These are phyloP conservation scores for Clavaria fumosa DNA, from an alignment of 768 basidiomycete species.

Conservation along the genomic window DNA sequence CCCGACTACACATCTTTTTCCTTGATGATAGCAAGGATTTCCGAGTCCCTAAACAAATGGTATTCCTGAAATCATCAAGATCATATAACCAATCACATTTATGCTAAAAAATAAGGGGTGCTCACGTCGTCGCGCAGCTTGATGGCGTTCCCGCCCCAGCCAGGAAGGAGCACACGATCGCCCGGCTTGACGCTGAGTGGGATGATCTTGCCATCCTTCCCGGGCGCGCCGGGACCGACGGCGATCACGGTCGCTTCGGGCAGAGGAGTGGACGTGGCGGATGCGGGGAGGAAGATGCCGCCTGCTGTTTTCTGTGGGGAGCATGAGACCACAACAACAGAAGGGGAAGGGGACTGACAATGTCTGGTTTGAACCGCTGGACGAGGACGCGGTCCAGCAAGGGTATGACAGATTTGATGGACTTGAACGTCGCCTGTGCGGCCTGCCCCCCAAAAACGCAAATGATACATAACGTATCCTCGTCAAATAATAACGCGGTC, in stretches of 20 bases:
- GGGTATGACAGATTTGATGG: slow-evolving; percentile 80
- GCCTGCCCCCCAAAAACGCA: slow-evolving; percentile 45
- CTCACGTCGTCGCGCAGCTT: slow-evolving; percentile 94
- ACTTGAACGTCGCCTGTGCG: slow-evolving; percentile 87
- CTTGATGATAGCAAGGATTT: slow-evolving; percentile 92
- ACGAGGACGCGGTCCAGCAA: slow-evolving; percentile 94
- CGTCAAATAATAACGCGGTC: too few species aligned
- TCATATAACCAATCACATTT: slow-evolving; percentile 5
- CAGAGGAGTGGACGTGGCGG: slow-evolving; percentile 70
- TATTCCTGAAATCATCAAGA: slow-evolving; percentile 51
- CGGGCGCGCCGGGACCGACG: slow-evolving; percentile 84
- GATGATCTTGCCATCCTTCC: slow-evolving; percentile 66
- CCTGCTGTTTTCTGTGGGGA: slow-evolving; percentile 80
- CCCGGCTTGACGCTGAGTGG: slow-evolving; percentile 74
- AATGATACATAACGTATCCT: too few species aligned
- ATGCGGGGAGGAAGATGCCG: slow-evolving; percentile 91
- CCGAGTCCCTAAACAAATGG: slow-evolving; percentile 84
- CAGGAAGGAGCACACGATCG: slow-evolving; percentile 85
- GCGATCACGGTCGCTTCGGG: slow-evolving; percentile 96
- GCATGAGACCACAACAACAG: neutral
- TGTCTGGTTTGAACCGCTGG: slow-evolving; percentile 93
- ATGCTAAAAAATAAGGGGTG: slow-evolving; percentile 9
- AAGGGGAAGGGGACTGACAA: slow-evolving; percentile 39
- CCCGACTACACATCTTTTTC: slow-evolving; percentile 32
- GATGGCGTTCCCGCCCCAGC: slow-evolving; percentile 92